Conservation (phyloP, 192 early-diverging fungal species). For the Backusella parvicylindrica region DNA sequence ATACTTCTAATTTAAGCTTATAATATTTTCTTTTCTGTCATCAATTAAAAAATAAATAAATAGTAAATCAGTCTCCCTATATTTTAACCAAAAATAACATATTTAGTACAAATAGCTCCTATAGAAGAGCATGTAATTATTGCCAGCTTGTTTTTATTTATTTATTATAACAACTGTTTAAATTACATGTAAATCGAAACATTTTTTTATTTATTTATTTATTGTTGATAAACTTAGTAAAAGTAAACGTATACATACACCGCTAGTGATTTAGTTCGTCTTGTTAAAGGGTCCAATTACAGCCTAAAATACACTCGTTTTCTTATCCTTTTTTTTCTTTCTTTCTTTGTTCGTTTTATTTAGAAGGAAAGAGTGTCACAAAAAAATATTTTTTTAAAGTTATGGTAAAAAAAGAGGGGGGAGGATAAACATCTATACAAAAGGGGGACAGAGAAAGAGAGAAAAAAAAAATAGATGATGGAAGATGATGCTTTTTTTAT, state of each 20-base stretch:
- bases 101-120: background rate
- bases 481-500: background rate
- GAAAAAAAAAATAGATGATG: background rate
- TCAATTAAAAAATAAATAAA: background rate
- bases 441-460: too few relatives aligned
- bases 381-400: background rate
- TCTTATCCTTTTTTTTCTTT: background rate
- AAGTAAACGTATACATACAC: too few relatives aligned
- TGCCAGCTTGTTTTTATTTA: background rate
- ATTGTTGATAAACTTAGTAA: too few relatives aligned
- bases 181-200: background rate
- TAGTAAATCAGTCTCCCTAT: background rate
- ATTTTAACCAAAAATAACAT: background rate
- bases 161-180: background rate
- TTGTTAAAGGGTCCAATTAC: background rate
- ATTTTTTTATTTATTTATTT: background rate
- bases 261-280: too few relatives aligned
- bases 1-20: background rate
- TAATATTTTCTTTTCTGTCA: background rate
- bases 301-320: background rate
- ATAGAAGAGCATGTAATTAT: background rate
- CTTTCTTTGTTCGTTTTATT: slow-evolving; percentile 4
- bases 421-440: background rate
- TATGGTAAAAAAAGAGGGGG: background rate
- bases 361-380: background rate